phyloP scores from a whole-genome alignment of 768 basidiomycete genomes.

The Suillus lakei region DNA sequence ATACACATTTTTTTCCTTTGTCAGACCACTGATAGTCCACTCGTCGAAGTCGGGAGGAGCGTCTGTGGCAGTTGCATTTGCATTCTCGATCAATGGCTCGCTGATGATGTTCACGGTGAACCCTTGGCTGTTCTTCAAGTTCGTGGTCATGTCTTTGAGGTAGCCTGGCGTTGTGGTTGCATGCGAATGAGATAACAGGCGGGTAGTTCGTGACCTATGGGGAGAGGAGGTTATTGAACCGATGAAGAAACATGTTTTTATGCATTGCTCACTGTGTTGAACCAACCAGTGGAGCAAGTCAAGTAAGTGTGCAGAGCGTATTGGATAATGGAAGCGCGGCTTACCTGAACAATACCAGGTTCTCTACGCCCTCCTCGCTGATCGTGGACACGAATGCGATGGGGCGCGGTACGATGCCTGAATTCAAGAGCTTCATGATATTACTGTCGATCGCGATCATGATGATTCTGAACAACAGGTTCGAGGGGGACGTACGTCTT shows the following conservation, averaged over 20 bases:
- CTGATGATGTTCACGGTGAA: conserved; percentile 65
- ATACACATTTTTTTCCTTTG: conserved; percentile 42
- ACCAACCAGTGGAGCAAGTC: conserved; percentile 21
- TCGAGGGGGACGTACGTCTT: conserved; percentile 22
- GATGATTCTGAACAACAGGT: neutral
- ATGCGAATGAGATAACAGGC: conserved; percentile 44
- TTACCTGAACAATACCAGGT: conserved; percentile 50
- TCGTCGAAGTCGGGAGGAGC: too few species aligned
- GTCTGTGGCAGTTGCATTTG: conserved; percentile 42
- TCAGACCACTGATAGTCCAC: conserved; percentile 48
- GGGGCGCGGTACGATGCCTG: conserved; percentile 48
- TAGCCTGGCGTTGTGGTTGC: conserved; percentile 18
- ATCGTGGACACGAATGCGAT: conserved; percentile 49
- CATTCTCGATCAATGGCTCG: conserved; percentile 47
- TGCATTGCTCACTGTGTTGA: conserved; percentile 24
- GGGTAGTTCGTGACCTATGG: conserved; percentile 25
- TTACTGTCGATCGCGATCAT: conserved; percentile 15
- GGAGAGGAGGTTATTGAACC: too few species aligned
- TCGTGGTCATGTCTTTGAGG: conserved; percentile 49
- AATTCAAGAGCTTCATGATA: conserved; percentile 40
- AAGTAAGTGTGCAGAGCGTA: neutral
- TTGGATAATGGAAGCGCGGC: neutral
- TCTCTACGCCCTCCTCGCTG: conserved; percentile 36
- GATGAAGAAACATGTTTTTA: too few species aligned
- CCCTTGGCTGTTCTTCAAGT: conserved; percentile 48